Conservation (phyloP, 306 rosid species). For the Malus domestica region ASM211411v1 NC_041799.1:10658501-10659000, state of each 20-base stretch:
- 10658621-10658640: constrained; percentile 97
- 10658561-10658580: constrained; percentile 85
- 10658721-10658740: not conserved
- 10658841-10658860: not conserved
- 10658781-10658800: not conserved
- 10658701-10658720: not conserved
- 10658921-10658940: constrained; percentile 74
- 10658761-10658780: not conserved
- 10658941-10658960: constrained; percentile 92
- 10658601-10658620: constrained; percentile 87
- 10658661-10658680: not conserved
- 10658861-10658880: constrained; percentile 1
- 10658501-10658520: constrained; percentile 19
- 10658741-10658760: not conserved
- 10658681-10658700: not conserved
- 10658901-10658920: constrained; percentile 85
- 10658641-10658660: constrained; percentile 74
- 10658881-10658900: constrained; percentile 24
- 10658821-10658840: not conserved
- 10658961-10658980: constrained; percentile 96
- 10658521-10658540: constrained; percentile 98
- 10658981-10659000: constrained; percentile 97
- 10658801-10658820: not conserved
- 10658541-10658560: constrained; percentile 74
- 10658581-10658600: constrained; percentile 77